These are phyloP conservation scores for Allomyces macrogynus DNA, from an alignment of 192 early-diverging fungal genomes.

Conservation along the genomic window DNA sequence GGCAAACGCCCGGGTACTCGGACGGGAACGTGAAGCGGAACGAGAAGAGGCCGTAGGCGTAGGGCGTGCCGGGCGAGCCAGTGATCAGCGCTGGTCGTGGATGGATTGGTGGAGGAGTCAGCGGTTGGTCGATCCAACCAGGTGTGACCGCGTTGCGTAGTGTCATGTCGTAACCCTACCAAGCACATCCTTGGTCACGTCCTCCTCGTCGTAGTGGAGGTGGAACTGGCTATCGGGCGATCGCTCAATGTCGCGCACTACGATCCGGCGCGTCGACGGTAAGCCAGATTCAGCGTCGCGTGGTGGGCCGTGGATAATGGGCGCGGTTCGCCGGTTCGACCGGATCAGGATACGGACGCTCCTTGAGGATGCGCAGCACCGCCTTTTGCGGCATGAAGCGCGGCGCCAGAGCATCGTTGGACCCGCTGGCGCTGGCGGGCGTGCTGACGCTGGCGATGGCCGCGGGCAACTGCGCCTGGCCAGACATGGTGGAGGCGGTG, in stretches of 20 bases:
- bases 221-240: neutral
- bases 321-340: neutral
- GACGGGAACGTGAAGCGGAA: conserved; percentile 24
- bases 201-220: neutral
- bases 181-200: neutral
- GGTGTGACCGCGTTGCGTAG: too few relatives aligned
- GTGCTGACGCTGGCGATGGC: too few relatives aligned
- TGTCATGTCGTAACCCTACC: neutral
- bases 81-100: neutral
- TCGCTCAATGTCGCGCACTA: neutral
- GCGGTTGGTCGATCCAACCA: too few relatives aligned
- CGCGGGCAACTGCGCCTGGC: too few relatives aligned
- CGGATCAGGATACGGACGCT: neutral
- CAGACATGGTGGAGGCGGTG: too few relatives aligned
- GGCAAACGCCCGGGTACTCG: conserved; percentile 21
- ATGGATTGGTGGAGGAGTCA: too few relatives aligned
- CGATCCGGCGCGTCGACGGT: neutral
- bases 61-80: neutral
- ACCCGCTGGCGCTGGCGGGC: too few relatives aligned
- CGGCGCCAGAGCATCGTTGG: too few relatives aligned
- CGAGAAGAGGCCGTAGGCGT: conserved; percentile 19
- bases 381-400: too few relatives aligned
- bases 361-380: neutral
- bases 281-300: neutral
- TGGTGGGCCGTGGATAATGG: too few relatives aligned